phyloP scores from a whole-genome alignment of 2,329 filamentous ascomycete species.

The Penicillium sp. region DNA sequence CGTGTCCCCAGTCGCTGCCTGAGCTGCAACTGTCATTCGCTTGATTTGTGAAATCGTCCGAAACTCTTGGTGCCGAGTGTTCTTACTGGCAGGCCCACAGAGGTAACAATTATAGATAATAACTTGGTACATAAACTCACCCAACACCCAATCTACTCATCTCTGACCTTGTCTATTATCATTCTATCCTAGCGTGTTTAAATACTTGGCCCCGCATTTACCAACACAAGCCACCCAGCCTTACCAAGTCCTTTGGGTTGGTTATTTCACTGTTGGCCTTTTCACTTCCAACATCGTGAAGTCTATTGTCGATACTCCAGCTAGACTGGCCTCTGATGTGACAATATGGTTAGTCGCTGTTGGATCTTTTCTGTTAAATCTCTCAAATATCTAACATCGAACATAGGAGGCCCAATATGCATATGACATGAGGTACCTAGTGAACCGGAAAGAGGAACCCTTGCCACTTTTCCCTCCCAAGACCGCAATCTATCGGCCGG shows the following conservation, averaged over 20 bases:
- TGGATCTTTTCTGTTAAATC: too few species aligned
- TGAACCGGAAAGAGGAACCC: constrained; percentile 11
- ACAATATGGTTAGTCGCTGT: constrained; percentile 7
- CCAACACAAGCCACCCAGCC: neutral
- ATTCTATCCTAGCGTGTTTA: neutral
- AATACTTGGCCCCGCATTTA: neutral
- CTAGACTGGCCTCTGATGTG: neutral
- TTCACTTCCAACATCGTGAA: neutral
- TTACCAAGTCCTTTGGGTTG: neutral
- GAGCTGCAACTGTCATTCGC: constrained; percentile 13
- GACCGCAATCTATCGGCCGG: constrained; percentile 2
- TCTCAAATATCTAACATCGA: neutral
- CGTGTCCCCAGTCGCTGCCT: neutral
- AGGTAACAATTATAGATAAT: neutral
- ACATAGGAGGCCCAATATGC: constrained; percentile 6
- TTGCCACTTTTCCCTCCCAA: constrained; percentile 10
- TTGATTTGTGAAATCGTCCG: constrained; percentile 6
- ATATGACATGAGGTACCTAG: constrained; percentile 6
- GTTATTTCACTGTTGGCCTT: neutral
- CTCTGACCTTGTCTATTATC: constrained; percentile 2
- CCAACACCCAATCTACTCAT: constrained; percentile 6
- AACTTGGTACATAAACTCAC: constrained; percentile 15
- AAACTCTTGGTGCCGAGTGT: neutral
- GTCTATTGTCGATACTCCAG: neutral
- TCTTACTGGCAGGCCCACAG: too few species aligned